These are phyloP conservation scores for Pterocarpus macrocarpus DNA, from an alignment of 306 rosid genomes.

Conservation along the genomic window DNA sequence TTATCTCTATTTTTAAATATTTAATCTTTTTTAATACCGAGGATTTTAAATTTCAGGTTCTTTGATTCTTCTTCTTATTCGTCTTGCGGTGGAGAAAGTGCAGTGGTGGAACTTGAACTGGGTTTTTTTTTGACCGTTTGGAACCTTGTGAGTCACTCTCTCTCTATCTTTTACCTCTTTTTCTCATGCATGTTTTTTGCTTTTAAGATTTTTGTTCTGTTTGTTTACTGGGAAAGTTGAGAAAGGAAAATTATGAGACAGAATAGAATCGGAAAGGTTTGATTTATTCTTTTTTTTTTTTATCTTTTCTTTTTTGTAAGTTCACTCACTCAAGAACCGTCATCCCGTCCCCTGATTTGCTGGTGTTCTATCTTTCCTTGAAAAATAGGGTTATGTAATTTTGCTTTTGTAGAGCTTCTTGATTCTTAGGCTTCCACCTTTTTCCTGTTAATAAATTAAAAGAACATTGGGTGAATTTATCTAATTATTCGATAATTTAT, in stretches of 20 bases:
- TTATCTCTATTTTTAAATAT: not conserved
- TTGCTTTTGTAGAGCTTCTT: not conserved
- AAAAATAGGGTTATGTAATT: slow-evolving; percentile 25
- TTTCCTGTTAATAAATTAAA: not conserved
- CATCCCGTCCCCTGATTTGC: not conserved
- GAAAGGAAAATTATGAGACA: slow-evolving; percentile 5
- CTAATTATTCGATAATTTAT: not conserved
- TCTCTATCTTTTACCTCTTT: slow-evolving; percentile 6
- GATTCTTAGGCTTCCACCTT: not conserved
- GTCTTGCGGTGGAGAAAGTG: not conserved
- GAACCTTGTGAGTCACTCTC: slow-evolving; percentile 44
- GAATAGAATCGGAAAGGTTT: not conserved
- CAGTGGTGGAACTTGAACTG: not conserved
- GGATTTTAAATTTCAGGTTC: not conserved
- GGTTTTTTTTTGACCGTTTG: slow-evolving; percentile 56
- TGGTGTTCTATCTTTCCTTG: slow-evolving; percentile 1
- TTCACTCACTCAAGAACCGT: not conserved
- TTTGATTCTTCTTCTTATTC: slow-evolving; percentile 6
- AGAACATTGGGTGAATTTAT: slow-evolving; percentile 4
- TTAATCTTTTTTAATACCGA: not conserved
- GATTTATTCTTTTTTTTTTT: not conserved
- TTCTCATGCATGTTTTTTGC: slow-evolving; percentile 13
- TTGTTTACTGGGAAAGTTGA: slow-evolving; percentile 48
- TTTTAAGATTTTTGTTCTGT: slow-evolving; percentile 5
- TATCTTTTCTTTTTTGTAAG: not conserved